Evolutionary conservation across 352 stramenopile species (phyloP), one percentile per base, ranked within the genome.

Genomic region (Globisporangium nodosum): DNA sequence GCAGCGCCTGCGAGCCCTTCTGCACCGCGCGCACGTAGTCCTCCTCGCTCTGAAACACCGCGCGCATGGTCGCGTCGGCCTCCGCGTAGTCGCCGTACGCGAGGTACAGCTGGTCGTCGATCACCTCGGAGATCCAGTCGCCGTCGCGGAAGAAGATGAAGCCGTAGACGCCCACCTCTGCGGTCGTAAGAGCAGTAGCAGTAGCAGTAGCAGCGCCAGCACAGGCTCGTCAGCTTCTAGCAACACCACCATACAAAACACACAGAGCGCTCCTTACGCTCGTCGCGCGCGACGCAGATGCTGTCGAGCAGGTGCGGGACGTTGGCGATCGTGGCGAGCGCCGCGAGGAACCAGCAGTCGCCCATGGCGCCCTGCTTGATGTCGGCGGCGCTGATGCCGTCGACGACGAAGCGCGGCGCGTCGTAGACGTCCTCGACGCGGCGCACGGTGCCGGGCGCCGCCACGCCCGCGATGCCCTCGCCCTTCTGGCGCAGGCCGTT

Each of bases 341-440:
- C 82, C 12, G 82, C 77, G 20, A 94, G 69, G 43, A 94, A 74
- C 85, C 85, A 94, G 68, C 85, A 94, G 64, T 94, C 81, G 18
- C 85, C 85, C 24, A 84, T 68, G 15, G 60, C 69, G 42, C 85
- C 85, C 59, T 94, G 85, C 54, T 84, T 77, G 53, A 92, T 72
- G 64, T 94, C 85, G 50, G 58, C 58, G 3, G 80, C 70, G 54
- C 81, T 76, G 49, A 94, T 80, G 48, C 71, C 70, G 39, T 80
- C 71, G 30, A 76, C 71, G 49, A 74, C 73, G 60, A 80, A 80
- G 51, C 65, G 65, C 16, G 71, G 71, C 18, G 68, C 11, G 47
- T 80, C 66, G 43, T 62, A 80, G 49, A 80, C 64, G 21, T 80
- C 61, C 30, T 63, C 65, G 20, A 78, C 68, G 54, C 70, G 70